Base-by-base conservation (phyloP, 257 asterid species). In the Thymus quinquecostatus region DNA sequence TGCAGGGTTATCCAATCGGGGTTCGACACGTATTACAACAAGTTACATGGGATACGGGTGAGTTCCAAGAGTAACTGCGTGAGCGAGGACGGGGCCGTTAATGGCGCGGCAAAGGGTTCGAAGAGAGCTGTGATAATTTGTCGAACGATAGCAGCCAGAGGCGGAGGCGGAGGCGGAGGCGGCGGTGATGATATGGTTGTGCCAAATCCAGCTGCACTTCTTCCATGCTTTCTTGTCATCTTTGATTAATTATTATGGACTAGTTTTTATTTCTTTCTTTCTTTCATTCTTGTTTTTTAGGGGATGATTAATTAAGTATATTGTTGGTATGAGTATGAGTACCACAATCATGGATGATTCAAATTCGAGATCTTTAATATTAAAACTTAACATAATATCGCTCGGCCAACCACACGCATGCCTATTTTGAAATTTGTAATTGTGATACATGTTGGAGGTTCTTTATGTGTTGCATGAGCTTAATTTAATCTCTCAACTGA, bases 1-100 rank as follows among this genome's bases (percentile, higher is more conserved):
- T 81, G 85, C 51, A 71, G 78, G 47, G 8, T 82, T 2, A 55
- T 72, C 45, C 78, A 78, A 48, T 72, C 77, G 1, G 64, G 77
- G 9, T 78, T 81, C 81, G 58, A 38, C 57, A 77, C 78, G 41
- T 53, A 32, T 1, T 78, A 69, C 77, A 75, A 81, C 71, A 66
- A 44, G 33, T 13, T 57, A 38, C 10, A 82, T 33, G 81, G 86
- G 28, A 69, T 81, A 65, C 81, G 70, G 13, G 27, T 78, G 1
- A 72, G 78, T 64, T 60, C 10, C 11, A 78, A 21, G 32, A 74
- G 80, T 48, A 75, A 68, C 53, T 50, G 13, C 30, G 49, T 51
- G 62, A 70, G 80, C 8, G 78, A 81, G 72, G 72, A 62, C 0
- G 44, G 11, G 6, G 33, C 8, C 8, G 58, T 8, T 66, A 54